A percentile compares a stretch with the other conserved stretches of the same genome.
These are phyloP conservation scores for Pseudogymnoascus sp. DNA, from an alignment of 2,329 filamentous ascomycete genomes.

Conservation along the genomic window DNA sequence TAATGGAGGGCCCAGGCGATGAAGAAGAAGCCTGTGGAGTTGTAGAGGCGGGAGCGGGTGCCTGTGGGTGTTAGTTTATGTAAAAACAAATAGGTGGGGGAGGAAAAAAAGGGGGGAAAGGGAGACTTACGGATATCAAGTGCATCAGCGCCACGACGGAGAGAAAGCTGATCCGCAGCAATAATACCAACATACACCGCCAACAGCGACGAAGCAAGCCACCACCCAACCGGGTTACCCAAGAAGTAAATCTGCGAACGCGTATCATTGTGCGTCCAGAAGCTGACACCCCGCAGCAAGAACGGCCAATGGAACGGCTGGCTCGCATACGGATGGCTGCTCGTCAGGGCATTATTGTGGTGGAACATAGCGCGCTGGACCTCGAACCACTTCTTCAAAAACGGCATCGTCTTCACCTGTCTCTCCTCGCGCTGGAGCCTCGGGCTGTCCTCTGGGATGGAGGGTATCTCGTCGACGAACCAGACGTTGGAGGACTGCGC, in stretches of 20 bases:
- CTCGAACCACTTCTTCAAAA: slow-evolving; percentile 92
- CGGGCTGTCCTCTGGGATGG: slow-evolving; percentile 55
- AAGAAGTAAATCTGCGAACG: slow-evolving; percentile 97
- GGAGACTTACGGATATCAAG: slow-evolving; percentile 76
- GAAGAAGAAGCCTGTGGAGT: slow-evolving; percentile 99
- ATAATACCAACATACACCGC: slow-evolving; percentile 91
- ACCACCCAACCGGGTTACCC: slow-evolving; percentile 95
- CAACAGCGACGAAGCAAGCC: slow-evolving; percentile 84
- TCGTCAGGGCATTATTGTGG: slow-evolving; percentile 97
- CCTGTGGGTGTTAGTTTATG: slow-evolving; percentile 40
- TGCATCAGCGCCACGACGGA: slow-evolving; percentile 87
- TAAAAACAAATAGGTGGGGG: background rate
- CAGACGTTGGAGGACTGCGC: slow-evolving; percentile 86
- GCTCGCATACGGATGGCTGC: slow-evolving; percentile 91
- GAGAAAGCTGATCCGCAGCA: slow-evolving; percentile 84
- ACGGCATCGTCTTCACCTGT: slow-evolving; percentile 75
- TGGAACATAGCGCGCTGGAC: slow-evolving; percentile 97
- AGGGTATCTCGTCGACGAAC: slow-evolving; percentile 88
- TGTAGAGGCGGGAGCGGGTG: slow-evolving; percentile 89
- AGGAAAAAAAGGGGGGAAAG: background rate
- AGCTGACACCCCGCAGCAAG: slow-evolving; percentile 91
- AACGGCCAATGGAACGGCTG: slow-evolving; percentile 97
- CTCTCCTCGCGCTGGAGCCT: slow-evolving; percentile 69
- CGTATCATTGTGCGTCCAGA: slow-evolving; percentile 97
- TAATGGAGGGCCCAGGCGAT: slow-evolving; percentile 96